Evolutionary conservation across 208 protist species (phyloP), one percentile per base, ranked within the genome.

Genomic region (Trypanosoma conorhini): DNA sequence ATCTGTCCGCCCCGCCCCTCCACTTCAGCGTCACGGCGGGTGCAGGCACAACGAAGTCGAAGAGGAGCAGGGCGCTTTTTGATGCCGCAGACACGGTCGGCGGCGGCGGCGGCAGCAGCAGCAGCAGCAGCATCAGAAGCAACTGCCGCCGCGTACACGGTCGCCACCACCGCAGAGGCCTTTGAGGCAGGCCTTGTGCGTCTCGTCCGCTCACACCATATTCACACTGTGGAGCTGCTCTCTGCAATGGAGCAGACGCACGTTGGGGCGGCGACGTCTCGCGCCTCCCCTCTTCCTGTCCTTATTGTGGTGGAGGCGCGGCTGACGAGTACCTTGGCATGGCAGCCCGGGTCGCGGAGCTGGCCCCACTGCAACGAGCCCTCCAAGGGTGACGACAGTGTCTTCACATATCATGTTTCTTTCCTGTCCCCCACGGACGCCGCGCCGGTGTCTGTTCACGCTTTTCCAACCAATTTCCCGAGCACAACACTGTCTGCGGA

Each of bases 201-300:
- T 35, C 66, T 77, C 21, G 60, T 77, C 38, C 72, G 66, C 9
- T 68, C 35, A n/a, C 50, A 72, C 61, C 60, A 68, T 42, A 77
- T 77, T 68, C 72, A 72, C 35, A 77, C 64, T 28, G 60, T 77
- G 35, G 66, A 71, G 30, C 51, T 77, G 12, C 24, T 54, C 28
- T 67, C 56, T 55, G 62, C 71, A 35, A 61, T 38, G 19, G 71
- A 71, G 48, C 15, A 50, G 30, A 30, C 15, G 3, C 13, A 46
- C 40, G n/a, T 17, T 13, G 33, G 46, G 40, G 10, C 54, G 7
- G 60, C 69, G 12, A 22, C 48, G 28, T 30, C 35, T 12, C 55
- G 26, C 15, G 46, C 55, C 1, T 24, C 30, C 2, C 52, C 54
- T 19, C 15, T 26, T 3, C 22, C 52, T 30, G 28, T 35, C 46